Base-by-base conservation (phyloP, 2,329 filamentous ascomycete species). In the Emmonsia crescens region DNA sequence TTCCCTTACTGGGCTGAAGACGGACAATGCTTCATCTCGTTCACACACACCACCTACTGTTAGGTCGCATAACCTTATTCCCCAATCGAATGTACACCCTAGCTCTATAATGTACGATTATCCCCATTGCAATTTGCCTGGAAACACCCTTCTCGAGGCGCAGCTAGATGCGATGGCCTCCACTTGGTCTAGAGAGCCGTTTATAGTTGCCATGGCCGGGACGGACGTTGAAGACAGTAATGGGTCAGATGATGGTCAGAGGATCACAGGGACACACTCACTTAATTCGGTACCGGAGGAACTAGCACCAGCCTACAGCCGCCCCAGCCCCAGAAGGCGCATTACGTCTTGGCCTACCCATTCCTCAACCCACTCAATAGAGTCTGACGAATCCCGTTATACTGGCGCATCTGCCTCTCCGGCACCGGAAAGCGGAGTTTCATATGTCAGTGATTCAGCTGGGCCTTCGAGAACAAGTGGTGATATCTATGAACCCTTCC, bases 1-100 rank as follows among this genome's bases (percentile, higher is more conserved):
- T 59, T 44, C 65, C 57, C 38, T 61, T 56, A 48, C 59, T 54
- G 24, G 60, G 44, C 56, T 66, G 65, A 27, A 54, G 9, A 21
- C 29, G 27, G 33, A 31, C 9, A 31, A 38, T 16, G 4, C 33
- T 24, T 56, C 33, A 24, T 16, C n/a, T 16, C 19, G 5, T 5
- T 40, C 33, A 33, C 33, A 40, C 33, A 8, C n/a, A 40, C 21
- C 16, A 21, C 33, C 52, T 2, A 38, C 8, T 40, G 5, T 8
- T 14, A 6, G 10, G 52, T 27, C 31, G 10, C 12, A 10, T 24
- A 56, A 27, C 8, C 10, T 38, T 56, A 40, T 27, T 40, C 9
- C n/a, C 12, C n/a, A 56, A 21, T 3, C 33, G 5, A 5, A 56
- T 9, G 21, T 40, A 12, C 6, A 5, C 24, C 52, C 10, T 24